Evolutionary conservation across 2,329 filamentous ascomycete genomes (phyloP).

Genomic region (Phoma sp.): DNA sequence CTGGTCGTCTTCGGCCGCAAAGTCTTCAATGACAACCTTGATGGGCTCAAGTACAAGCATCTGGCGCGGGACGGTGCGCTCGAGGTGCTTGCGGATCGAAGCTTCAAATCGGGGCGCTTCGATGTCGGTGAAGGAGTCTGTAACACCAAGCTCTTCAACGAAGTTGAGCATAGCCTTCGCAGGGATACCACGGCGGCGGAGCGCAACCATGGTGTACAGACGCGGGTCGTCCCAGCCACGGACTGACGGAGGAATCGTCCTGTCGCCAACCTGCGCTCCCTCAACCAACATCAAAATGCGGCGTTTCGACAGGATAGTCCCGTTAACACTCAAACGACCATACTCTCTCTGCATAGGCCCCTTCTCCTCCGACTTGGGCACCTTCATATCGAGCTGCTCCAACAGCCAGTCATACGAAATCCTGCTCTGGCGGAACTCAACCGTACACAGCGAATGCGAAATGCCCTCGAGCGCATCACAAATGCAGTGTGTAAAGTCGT

Average conservation of each 20-base stretch:
- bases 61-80: conserved; percentile 84
- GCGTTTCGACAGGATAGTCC: conserved; percentile 87
- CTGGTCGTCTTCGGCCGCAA: conserved; percentile 71
- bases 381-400: conserved; percentile 80
- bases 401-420: conserved; percentile 93
- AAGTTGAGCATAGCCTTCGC: conserved; percentile 89
- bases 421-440: conserved; percentile 84
- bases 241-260: conserved; percentile 63
- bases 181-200: conserved; percentile 84
- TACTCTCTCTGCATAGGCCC: conserved; percentile 87
- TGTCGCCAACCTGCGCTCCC: conserved; percentile 56
- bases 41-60: conserved; percentile 91
- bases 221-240: conserved; percentile 91
- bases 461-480: conserved; percentile 93
- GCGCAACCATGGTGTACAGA: conserved; percentile 83
- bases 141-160: conserved; percentile 89
- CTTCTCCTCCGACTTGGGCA: conserved; percentile 63
- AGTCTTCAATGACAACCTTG: conserved; percentile 80
- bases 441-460: conserved; percentile 91
- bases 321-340: conserved; percentile 78
- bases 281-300: conserved; percentile 82
- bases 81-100: conserved; percentile 83
- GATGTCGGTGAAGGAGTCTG: conserved; percentile 80
- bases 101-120: conserved; percentile 85
- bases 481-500: conserved; percentile 90